Percentiles rank a stretch among this genome's conserved stretches.
Evolutionary conservation across 2,329 filamentous ascomycete species (phyloP).

Genomic region (Endoconidiophora laricicola): DNA sequence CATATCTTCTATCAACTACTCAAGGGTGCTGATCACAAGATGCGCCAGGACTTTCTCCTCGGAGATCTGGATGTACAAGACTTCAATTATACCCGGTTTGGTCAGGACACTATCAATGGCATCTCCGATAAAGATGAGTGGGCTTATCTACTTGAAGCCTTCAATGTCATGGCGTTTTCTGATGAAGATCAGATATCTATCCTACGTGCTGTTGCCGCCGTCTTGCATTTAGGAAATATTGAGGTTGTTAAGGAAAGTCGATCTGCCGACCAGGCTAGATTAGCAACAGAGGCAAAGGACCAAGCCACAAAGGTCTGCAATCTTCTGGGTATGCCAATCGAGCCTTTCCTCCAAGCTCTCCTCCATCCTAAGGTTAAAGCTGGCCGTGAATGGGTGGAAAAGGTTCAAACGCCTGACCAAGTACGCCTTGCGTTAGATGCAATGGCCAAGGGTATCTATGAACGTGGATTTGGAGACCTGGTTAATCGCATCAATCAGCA

Average conservation of each 20-base stretch:
- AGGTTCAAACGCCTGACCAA: slow-evolving; percentile 93
- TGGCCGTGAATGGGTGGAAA: slow-evolving; percentile 94
- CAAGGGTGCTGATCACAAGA: slow-evolving; percentile 56
- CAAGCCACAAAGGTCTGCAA: slow-evolving; percentile 66
- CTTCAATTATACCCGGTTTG: slow-evolving; percentile 81
- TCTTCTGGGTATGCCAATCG: slow-evolving; percentile 67
- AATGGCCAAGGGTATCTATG: slow-evolving; percentile 91
- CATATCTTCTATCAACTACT: slow-evolving; percentile 95
- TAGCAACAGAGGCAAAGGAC: slow-evolving; percentile 57
- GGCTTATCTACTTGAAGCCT: slow-evolving; percentile 78
- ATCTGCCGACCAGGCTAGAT: slow-evolving; percentile 73
- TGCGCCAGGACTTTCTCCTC: slow-evolving; percentile 64
- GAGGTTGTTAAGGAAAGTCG: slow-evolving; percentile 79
- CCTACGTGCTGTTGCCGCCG: slow-evolving; percentile 72
- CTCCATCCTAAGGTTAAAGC: slow-evolving; percentile 90
- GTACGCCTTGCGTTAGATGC: slow-evolving; percentile 82
- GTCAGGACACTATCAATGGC: slow-evolving; percentile 80
- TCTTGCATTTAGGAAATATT: slow-evolving; percentile 87
- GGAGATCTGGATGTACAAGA: slow-evolving; percentile 61
- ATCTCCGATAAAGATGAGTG: slow-evolving; percentile 86
- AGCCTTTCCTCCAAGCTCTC: slow-evolving; percentile 74
- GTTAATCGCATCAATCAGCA: slow-evolving; percentile 84
- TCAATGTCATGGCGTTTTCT: slow-evolving; percentile 83
- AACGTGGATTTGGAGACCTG: slow-evolving; percentile 84
- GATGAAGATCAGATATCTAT: slow-evolving; percentile 71